Base-by-base conservation (phyloP, 2,329 filamentous ascomycete genomes). In the Colletotrichum sp. region DNA sequence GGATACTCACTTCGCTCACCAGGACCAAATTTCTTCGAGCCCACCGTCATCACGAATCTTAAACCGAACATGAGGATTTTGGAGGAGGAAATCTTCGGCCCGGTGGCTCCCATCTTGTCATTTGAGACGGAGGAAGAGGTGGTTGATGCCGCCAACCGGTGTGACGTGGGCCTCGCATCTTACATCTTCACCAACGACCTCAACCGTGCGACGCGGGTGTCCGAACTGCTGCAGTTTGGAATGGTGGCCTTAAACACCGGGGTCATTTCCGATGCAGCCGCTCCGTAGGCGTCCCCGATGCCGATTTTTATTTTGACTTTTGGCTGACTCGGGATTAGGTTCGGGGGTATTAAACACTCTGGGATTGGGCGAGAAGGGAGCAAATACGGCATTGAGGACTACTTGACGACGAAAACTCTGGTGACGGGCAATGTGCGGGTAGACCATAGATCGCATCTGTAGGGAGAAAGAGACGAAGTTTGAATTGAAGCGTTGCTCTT, bases 71-170 rank as follows among this genome's bases (percentile, higher is more conserved):
- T 99, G 97, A 90, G 91, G 75, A 90, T 99, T 79, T 93, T 95
- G 6, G 88, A 88, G 2, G 96, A 99, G 85, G 97, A 99, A 88
- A 99, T 96, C 0, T 99, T 99, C 83, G 97, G 97, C 0, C 97
- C 97, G 4, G 94, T 99, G 0, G 96, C 96, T 0, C 96, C 95
- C 1, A 86, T 99, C 16, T 98, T 98, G 88, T 90, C 93, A 63
- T 99, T 99, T 82, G 91, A 95, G 63, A 95, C 93, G 0, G 97
- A 99, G 86, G 93, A 94, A 68, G 96, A 99, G 81, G 97, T 98
- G 6, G 92, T 99, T 32, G 89, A 91, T 77, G 86, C 96, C 78
- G 96, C 97, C 6, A 99, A 99, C 85, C 85, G 88, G 57, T 89
- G 95, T 2, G 93, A 96, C 68, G 96, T 99, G 44, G 97, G 97